Evolutionary conservation across 1,284 basidiomycete species (phyloP).

Genomic region (Gomphus sp.): DNA sequence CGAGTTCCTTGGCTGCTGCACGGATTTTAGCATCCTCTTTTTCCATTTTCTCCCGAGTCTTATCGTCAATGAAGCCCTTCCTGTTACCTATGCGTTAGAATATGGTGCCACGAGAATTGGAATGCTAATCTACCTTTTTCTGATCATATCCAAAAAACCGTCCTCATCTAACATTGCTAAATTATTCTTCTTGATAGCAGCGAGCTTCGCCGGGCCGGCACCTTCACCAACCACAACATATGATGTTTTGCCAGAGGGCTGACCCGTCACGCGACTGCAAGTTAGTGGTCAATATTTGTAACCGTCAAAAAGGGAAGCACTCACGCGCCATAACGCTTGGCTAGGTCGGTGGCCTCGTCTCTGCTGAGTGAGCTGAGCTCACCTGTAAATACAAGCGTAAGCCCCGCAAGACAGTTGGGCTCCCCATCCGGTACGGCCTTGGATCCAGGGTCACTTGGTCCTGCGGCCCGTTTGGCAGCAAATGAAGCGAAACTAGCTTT

Average conservation of each 20-base stretch:
- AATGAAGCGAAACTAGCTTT: conserved; percentile 43
- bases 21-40: conserved; percentile 75
- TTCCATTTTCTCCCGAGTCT: conserved; percentile 72
- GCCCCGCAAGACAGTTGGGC: conserved; percentile 76
- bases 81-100: conserved; percentile 1
- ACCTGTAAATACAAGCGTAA: conserved; percentile 94
- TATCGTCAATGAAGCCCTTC: conserved; percentile 57
- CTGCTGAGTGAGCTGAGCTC: conserved; percentile 83
- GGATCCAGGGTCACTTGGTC: conserved; percentile 68
- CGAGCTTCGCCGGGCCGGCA: conserved; percentile 83
- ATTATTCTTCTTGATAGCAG: conserved; percentile 73
- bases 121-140: conserved; percentile 32
- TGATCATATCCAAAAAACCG: conserved; percentile 78
- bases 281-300: neutral
- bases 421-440: conserved; percentile 76
- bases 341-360: conserved; percentile 82
- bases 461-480: conserved; percentile 54
- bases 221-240: conserved; percentile 86
- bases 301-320: conserved; percentile 19
- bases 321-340: conserved; percentile 88
- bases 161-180: conserved; percentile 81
- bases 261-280: conserved; percentile 71
- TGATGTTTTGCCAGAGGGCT: conserved; percentile 86
- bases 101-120: conserved; percentile 11
- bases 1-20: conserved; percentile 69